Evolutionary conservation across 768 basidiomycete genomes (phyloP).

Genomic region (Multifurca ochricompacta): DNA sequence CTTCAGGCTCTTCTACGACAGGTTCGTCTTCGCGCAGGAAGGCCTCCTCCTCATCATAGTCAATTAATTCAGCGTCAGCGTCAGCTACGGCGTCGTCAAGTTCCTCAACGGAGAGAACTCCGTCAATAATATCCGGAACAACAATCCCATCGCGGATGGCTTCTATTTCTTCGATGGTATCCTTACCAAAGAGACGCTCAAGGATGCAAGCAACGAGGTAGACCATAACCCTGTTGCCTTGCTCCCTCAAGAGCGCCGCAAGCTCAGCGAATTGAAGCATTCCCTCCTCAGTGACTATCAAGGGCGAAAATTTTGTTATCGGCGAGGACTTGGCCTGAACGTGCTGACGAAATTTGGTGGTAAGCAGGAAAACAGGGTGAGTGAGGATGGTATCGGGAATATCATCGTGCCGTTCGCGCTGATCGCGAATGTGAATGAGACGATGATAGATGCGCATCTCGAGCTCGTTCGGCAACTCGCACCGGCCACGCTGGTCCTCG

Average conservation of each 20-base stretch:
- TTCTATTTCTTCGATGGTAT: conserved; percentile 72
- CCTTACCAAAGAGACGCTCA: conserved; percentile 78
- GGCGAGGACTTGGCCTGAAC: conserved; percentile 76
- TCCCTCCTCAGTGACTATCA: conserved; percentile 54
- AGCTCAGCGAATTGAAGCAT: conserved; percentile 65
- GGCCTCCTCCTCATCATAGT: conserved; percentile 19
- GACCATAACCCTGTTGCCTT: conserved; percentile 63
- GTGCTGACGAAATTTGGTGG: conserved; percentile 69
- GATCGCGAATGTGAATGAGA: conserved; percentile 84
- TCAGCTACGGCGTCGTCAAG: conserved; percentile 25
- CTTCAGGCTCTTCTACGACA: conserved; percentile 1
- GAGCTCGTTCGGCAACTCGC: conserved; percentile 75
- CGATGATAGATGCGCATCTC: conserved; percentile 97
- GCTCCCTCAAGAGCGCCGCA: conserved; percentile 51
- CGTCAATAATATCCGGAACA: conserved; percentile 64
- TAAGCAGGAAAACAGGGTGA: conserved; percentile 74
- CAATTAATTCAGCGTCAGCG: conserved; percentile 10
- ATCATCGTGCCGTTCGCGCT: conserved; percentile 64
- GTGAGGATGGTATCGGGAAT: conserved; percentile 59
- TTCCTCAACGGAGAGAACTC: conserved; percentile 29
- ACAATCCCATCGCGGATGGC: conserved; percentile 48
- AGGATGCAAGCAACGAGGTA: conserved; percentile 87
- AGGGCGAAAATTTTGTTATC: conserved; percentile 57
- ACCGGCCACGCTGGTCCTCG: conserved; percentile 62
- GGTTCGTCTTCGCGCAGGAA: conserved; percentile 16